phyloP scores from a whole-genome alignment of 2,329 filamentous ascomycete species.

The Coniochaeta prunicola region DNA sequence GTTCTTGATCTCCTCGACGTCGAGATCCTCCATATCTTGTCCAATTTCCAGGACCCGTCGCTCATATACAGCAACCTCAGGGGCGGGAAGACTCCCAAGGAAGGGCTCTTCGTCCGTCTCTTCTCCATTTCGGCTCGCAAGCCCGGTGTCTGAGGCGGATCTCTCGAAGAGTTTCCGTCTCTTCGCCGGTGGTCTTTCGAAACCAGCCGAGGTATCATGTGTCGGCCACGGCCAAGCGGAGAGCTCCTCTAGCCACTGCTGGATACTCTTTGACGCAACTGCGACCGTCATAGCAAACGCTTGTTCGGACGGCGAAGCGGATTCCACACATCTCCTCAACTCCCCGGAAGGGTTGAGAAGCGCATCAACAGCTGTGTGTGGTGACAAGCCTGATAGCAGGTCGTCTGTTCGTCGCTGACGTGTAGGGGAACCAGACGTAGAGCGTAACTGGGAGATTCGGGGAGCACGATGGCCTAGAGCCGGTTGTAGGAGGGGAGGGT shows the following conservation, averaged over 20 bases:
- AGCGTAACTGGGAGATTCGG: constrained; percentile 29
- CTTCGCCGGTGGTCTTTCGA: constrained; percentile 39
- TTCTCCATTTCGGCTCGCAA: not conserved
- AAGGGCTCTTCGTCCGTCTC: constrained; percentile 30
- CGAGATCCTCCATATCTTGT: constrained; percentile 59
- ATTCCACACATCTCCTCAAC: constrained; percentile 52
- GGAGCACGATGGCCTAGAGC: constrained; percentile 29
- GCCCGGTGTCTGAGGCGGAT: not conserved
- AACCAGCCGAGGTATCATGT: constrained; percentile 42
- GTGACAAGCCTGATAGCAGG: constrained; percentile 54
- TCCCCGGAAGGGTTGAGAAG: constrained; percentile 46
- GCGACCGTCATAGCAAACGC: constrained; percentile 66
- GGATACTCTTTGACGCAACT: constrained; percentile 61
- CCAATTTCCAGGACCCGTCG: constrained; percentile 66
- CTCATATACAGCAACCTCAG: constrained; percentile 62
- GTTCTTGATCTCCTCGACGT: constrained; percentile 81
- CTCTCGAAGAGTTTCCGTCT: constrained; percentile 24
- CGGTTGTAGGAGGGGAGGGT: constrained; percentile 24
- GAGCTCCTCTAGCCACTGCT: constrained; percentile 71
- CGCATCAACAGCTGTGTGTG: constrained; percentile 52
- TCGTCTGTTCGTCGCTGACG: constrained; percentile 44
- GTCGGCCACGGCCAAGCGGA: constrained; percentile 50
- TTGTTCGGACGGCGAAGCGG: constrained; percentile 57
- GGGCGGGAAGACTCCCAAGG: constrained; percentile 63
- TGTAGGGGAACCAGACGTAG: constrained; percentile 36